These are phyloP conservation scores for Evansstolkia leycettana DNA, from an alignment of 495 filamentous ascomycete genomes.

Conservation along the genomic window DNA sequence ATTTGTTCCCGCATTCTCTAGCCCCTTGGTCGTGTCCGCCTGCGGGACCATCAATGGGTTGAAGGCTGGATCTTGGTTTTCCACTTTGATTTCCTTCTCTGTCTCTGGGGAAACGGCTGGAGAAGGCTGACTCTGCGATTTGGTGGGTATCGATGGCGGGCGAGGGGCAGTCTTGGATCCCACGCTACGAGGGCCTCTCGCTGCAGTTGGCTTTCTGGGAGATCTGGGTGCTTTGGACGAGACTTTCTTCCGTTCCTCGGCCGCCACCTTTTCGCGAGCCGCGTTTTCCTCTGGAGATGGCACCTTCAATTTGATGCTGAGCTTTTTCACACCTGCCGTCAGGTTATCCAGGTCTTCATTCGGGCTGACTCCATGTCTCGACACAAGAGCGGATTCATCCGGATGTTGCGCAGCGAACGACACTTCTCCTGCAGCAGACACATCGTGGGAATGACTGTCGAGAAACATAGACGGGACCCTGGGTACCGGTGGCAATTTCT, in stretches of 20 bases:
- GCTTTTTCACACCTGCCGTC: slow-evolving; percentile 54
- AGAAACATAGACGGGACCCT: slow-evolving; percentile 24
- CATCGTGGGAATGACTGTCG: neutral
- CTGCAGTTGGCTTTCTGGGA: slow-evolving; percentile 13
- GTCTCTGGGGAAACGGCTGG: no score
- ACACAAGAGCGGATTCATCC: neutral
- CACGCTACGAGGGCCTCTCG: no score
- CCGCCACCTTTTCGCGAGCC: slow-evolving; percentile 35
- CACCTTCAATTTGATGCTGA: slow-evolving; percentile 59
- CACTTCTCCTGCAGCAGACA: neutral
- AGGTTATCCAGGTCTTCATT: slow-evolving; percentile 47
- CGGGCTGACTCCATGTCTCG: neutral
- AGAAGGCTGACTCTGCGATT: no score
- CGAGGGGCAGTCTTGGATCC: slow-evolving; percentile 3
- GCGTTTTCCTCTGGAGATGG: slow-evolving; percentile 61
- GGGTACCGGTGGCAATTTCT: slow-evolving; percentile 34
- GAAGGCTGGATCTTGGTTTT: neutral
- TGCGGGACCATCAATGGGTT: neutral
- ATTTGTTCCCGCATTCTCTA: no score
- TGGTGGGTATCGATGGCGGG: no score
- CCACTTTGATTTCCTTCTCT: neutral
- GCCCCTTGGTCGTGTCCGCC: no score
- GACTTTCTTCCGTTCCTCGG: slow-evolving; percentile 17
- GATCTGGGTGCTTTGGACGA: slow-evolving; percentile 8
- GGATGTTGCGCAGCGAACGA: neutral